These are phyloP conservation scores for Thermomucor indicae-seudaticae DNA, from an alignment of 371 early-diverging fungal species.

Conservation along the genomic window DNA sequence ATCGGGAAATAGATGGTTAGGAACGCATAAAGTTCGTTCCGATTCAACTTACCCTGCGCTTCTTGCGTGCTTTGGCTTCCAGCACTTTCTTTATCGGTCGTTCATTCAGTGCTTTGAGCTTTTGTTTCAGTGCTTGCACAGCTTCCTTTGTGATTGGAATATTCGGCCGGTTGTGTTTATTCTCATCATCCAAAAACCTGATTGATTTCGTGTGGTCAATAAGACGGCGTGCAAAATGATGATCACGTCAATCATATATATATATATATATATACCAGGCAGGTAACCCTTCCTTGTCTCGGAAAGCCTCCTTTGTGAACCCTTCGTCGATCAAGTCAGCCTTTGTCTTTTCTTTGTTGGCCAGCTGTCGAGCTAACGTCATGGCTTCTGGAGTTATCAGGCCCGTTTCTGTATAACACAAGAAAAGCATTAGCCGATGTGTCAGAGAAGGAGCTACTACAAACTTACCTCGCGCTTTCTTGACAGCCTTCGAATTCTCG, in stretches of 20 bases:
- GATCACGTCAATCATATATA: neutral
- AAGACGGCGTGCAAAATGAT: constrained; percentile 7
- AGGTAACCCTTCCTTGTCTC: constrained; percentile 83
- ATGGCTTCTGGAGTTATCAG: constrained; percentile 84
- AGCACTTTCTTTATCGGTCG: constrained; percentile 98
- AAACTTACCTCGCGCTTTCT: constrained; percentile 36
- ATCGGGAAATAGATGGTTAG: no score
- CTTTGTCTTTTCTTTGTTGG: constrained; percentile 71
- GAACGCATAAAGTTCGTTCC: no score
- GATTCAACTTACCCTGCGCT: no score
- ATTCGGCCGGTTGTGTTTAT: constrained; percentile 79
- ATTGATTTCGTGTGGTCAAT: neutral
- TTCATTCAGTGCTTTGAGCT: constrained; percentile 84
- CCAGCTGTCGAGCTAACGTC: constrained; percentile 82
- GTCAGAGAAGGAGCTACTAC: neutral
- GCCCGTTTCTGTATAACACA: constrained; percentile 49
- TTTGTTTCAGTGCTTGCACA: constrained; percentile 74
- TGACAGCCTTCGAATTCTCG: constrained; percentile 68
- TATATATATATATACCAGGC: constrained; percentile 62
- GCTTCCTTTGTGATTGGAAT: constrained; percentile 96
- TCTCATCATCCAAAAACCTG: constrained; percentile 86
- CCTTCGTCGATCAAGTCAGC: constrained; percentile 83
- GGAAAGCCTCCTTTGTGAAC: constrained; percentile 86
- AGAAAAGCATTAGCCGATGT: neutral
- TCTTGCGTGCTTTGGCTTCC: constrained; percentile 98